Evolutionary conservation across 1,284 basidiomycete species (phyloP), one percentile per base, ranked within the genome.

Genomic region (Singerocomus rubriflavus): DNA sequence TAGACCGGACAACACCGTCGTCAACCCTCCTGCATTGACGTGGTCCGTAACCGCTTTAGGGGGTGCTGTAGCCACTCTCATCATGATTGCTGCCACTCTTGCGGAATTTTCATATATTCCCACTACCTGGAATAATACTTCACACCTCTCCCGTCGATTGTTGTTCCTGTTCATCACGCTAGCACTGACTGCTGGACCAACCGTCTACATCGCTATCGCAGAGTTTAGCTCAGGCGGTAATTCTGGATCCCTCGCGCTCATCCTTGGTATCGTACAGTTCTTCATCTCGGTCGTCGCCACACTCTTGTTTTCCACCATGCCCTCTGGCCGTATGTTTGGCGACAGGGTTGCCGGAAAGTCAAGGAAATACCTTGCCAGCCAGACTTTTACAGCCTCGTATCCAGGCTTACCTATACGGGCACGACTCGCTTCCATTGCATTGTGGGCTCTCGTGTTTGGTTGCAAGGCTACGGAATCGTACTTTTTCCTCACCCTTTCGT

Each of bases 61-160:
- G 43, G 94, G 94, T 49, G 91, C 88, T 4, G 89, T 97, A 41
- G 85, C 94, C 2, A 89, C 92, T 0, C 63, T 91, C 51, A 96
- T 97, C 73, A 96, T 95, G 93, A 93, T 97, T 49, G 73, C 82
- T 56, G 94, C 94, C 38, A 97, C 94, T 5, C 75, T 96, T 44
- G 86, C 86, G 55, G 94, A 97, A 73, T 96, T 96, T 71, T 88
- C 88, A 40, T 97, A 96, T 74, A 94, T 98, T 66, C 94, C 94
- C 1, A 91, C 92, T 3, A 96, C 91, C 21, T 97, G 94, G 94
- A 96, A 95, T 72, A 97, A 96, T 73, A 91, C 93, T 12, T 93
- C 93, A 6, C 93, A 97, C 66, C 84, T 97, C 43, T 85, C 90
- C 2, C 86, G 92, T 45, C 86, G 94, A 6, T 75, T 96, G 16